phyloP scores from a whole-genome alignment of 2,329 filamentous ascomycete species.

The Ceratocystis ficicola region DNA sequence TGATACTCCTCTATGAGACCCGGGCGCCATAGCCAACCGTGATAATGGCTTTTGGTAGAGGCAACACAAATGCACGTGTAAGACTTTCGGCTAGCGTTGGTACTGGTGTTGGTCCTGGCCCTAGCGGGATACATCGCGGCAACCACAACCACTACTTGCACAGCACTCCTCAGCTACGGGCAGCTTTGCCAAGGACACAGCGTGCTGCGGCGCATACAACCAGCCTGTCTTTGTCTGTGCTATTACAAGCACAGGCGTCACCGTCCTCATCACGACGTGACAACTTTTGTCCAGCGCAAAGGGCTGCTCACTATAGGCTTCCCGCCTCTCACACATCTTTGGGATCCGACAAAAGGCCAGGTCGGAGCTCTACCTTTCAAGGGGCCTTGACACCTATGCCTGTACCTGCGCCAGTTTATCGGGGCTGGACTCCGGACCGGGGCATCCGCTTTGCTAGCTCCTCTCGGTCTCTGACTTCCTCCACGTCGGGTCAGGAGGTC shows the following conservation, averaged over 20 bases:
- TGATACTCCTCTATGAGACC: not conserved
- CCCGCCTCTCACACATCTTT: not conserved
- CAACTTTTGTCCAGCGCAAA: not conserved
- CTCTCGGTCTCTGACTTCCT: not conserved
- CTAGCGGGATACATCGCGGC: not conserved
- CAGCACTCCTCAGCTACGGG: not conserved
- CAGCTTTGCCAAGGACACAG: not conserved
- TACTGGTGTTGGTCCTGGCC: not conserved
- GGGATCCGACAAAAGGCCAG: not conserved
- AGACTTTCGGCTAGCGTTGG: conserved; percentile 6
- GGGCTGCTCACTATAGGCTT: not conserved
- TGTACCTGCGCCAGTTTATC: not conserved
- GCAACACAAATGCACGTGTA: conserved; percentile 12
- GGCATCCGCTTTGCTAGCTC: conserved; percentile 17
- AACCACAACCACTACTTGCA: not conserved
- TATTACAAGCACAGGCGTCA: not conserved
- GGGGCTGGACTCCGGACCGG: conserved; percentile 9
- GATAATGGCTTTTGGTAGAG: conserved; percentile 15
- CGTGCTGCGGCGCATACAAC: not conserved
- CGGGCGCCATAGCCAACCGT: not conserved
- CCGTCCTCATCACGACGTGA: not conserved
- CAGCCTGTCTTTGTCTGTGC: not conserved
- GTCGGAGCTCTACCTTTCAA: not conserved
- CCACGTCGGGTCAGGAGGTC: not conserved
- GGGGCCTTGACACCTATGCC: not conserved